Evolutionary conservation across 148 eudicot species (phyloP), one percentile per base, ranked within the genome.

Genomic region (Camellia sinensis): DNA sequence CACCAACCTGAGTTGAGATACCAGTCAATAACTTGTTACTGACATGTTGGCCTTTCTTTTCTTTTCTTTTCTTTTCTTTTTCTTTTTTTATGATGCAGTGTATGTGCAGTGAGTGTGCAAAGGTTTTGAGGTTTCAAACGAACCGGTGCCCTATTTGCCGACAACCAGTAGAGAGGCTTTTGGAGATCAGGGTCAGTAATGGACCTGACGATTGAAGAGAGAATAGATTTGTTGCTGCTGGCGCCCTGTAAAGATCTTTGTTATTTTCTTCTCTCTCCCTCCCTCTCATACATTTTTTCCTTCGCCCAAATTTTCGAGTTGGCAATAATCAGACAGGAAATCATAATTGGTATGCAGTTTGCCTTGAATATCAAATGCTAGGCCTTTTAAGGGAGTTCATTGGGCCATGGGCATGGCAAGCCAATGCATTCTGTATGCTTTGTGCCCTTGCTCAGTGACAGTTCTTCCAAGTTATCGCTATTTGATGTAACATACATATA

Each of bases 141-240:
- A 91, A 92, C 75, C 84, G 98, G 52, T 96, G 99, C 80, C 99
- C 99, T n/a, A 96, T 96, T 73, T 96, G 99, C 88, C 89, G 99
- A 62, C 99, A 96, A 84, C 95, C 95, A 12, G 93, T 96, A 57
- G 99, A 94, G 81, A 90, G 98, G 86, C 98, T 96, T 78, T 76
- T 96, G 84, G 99, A 96, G 87, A 96, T 96, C 67, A 94, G 90
- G 86, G 99, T 96, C 84, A 89, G 73, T 84, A 90, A 87, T 45
- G 92, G 83, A 5, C 67, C 84, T 18, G 88, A 82, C 0, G 82
- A 88, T 7, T 69, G 82, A 88, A 19, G 43, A 54, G 21, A 78
- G 13, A 70, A n/a, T 41, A 46, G n/a, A 11, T 2, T 37, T 78
- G 40, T 45, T 17, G 71, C 72, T 3, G 37, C 61, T 29, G 11